Conservation (phyloP, 306 rosid species). For the Pachyrhizus erosus region DNA sequence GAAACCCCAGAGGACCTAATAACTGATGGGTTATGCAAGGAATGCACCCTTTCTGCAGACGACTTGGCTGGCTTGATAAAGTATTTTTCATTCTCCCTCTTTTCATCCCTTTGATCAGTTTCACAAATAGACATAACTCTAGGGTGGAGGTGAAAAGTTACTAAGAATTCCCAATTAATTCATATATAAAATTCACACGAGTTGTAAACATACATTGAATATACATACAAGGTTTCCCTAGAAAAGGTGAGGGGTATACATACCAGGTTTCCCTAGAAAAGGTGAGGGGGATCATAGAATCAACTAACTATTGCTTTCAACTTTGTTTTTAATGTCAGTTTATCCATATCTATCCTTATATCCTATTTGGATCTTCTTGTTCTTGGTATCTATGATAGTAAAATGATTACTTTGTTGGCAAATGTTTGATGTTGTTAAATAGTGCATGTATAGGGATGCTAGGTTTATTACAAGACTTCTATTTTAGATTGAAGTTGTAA, state of each 20-base stretch:
- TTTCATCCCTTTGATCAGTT: slow-evolving; percentile 7
- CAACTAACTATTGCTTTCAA: slow-evolving; percentile 13
- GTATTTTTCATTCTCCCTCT: slow-evolving; percentile 53
- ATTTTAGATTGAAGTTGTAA: neutral
- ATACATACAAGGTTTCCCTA: neutral
- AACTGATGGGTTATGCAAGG: slow-evolving; percentile 86
- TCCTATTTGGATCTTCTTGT: neutral
- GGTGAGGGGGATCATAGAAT: neutral
- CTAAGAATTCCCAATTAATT: slow-evolving; percentile 33
- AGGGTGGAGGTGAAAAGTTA: slow-evolving; percentile 10
- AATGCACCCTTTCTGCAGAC: slow-evolving; percentile 69
- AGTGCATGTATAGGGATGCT: neutral
- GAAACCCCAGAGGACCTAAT: slow-evolving; percentile 97
- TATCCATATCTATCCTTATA: neutral
- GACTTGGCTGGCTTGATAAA: slow-evolving; percentile 88
- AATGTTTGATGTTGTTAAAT: neutral
- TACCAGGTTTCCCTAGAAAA: no score
- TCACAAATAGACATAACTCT: neutral
- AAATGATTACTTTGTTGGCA: neutral
- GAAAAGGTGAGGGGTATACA: neutral
- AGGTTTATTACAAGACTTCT: slow-evolving; percentile 20
- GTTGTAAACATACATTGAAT: slow-evolving; percentile 8
- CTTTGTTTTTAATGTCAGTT: neutral
- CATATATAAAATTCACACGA: neutral
- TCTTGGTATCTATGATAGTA: neutral